Evolutionary conservation across 2,329 filamentous ascomycete genomes (phyloP).

Genomic region (Botrytis cinerea): DNA sequence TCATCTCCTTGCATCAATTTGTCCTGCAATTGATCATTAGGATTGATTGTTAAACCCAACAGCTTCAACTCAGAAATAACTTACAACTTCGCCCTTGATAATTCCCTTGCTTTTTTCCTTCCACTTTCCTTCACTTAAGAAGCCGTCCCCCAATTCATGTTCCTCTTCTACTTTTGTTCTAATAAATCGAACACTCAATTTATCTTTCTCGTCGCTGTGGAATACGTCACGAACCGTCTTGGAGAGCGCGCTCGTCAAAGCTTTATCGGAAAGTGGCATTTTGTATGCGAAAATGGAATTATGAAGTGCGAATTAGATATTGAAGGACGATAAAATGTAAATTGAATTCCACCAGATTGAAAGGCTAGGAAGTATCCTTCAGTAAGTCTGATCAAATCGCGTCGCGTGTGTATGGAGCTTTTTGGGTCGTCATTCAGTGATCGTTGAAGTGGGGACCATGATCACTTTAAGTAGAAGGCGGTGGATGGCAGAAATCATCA

Average conservation of each 20-base stretch:
- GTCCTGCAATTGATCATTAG: conserved; percentile 14
- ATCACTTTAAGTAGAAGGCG: conserved; percentile 1
- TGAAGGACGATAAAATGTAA: no score
- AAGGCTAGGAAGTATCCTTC: not conserved
- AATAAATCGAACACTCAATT: conserved; percentile 58
- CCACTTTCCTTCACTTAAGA: conserved; percentile 55
- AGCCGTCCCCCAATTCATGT: conserved; percentile 52
- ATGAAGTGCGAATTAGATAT: not conserved
- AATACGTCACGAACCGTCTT: conserved; percentile 25
- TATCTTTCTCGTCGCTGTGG: conserved; percentile 38
- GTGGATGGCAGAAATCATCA: not conserved
- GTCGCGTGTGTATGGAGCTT: conserved; percentile 22
- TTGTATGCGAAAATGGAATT: not conserved
- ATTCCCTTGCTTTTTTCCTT: conserved; percentile 59
- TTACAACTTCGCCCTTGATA: conserved; percentile 58
- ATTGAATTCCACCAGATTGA: not conserved
- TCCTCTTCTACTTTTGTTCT: conserved; percentile 55
- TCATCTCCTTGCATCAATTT: conserved; percentile 29
- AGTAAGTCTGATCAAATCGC: conserved; percentile 10
- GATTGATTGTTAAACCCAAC: not conserved
- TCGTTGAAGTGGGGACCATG: not conserved
- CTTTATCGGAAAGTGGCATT: conserved; percentile 32
- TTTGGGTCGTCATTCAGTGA: not conserved
- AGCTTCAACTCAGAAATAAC: conserved; percentile 31
- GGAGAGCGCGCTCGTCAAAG: conserved; percentile 26